Evolutionary conservation across 306 rosid species (phyloP).

Genomic region (Potentilla sterilis): DNA sequence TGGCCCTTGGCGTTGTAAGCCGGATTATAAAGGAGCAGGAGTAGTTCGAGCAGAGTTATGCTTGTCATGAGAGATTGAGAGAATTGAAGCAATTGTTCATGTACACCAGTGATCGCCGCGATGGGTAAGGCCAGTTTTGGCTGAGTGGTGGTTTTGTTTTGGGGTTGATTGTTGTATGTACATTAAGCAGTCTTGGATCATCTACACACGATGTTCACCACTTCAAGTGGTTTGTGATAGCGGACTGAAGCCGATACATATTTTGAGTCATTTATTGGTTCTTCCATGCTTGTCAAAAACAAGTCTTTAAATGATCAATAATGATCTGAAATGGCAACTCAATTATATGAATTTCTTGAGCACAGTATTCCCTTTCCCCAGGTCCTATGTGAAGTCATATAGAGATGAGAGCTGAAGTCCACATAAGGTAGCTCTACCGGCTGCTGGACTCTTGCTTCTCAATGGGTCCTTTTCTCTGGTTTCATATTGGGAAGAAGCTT

Average conservation of each 20-base stretch:
- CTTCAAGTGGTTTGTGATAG: not conserved
- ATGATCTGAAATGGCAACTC: not conserved
- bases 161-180: slow-evolving; percentile 8
- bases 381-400: not conserved
- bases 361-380: too few species aligned
- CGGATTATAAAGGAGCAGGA: slow-evolving; percentile 52
- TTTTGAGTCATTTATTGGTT: slow-evolving; percentile 6
- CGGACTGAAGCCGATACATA: not conserved
- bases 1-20: slow-evolving; percentile 78
- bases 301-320: not conserved
- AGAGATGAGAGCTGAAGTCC: not conserved
- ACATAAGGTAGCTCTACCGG: not conserved
- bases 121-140: not conserved
- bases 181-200: not conserved
- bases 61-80: not conserved
- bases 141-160: not conserved
- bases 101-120: not conserved
- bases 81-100: not conserved
- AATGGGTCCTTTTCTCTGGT: not conserved
- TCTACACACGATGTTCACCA: not conserved
- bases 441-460: not conserved
- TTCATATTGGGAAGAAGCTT: not conserved
- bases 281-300: slow-evolving; percentile 7
- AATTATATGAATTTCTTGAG: not conserved
- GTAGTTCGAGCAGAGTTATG: slow-evolving; percentile 1